phyloP scores from a whole-genome alignment of 352 stramenopile genomes.

The Hyaloperonospora arabidopsidis region DNA sequence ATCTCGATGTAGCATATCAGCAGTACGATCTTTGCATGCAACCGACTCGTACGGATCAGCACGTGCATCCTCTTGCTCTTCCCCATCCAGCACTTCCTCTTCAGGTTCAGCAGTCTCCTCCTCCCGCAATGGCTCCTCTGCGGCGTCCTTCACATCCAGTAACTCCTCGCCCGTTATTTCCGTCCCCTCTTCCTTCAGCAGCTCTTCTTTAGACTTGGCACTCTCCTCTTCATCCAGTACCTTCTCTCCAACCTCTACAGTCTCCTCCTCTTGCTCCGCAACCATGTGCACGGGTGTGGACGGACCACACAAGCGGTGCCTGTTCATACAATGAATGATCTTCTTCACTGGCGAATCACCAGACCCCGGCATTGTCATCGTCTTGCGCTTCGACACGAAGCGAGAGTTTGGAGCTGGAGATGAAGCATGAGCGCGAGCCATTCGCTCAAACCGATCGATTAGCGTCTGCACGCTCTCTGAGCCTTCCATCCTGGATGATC shows the following conservation, averaged over 20 bases:
- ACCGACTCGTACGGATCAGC: slow-evolving; percentile 1
- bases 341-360: slow-evolving; percentile 14
- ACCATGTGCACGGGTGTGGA: slow-evolving; percentile 9
- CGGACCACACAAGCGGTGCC: slow-evolving; percentile 2
- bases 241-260: not conserved
- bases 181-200: slow-evolving; percentile 1
- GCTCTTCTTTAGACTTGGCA: no score
- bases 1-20: slow-evolving; percentile 13
- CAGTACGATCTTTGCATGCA: slow-evolving; percentile 13
- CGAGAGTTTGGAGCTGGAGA: slow-evolving; percentile 4
- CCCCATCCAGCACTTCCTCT: slow-evolving; percentile 1
- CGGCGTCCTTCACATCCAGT: not conserved
- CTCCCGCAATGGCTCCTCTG: not conserved
- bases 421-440: slow-evolving; percentile 14
- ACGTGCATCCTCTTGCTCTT: not conserved
- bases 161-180: not conserved
- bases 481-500: slow-evolving; percentile 12
- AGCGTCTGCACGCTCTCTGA: slow-evolving; percentile 23
- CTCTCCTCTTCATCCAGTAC: slow-evolving; percentile 3
- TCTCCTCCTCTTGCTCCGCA: not conserved
- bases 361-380: slow-evolving; percentile 9
- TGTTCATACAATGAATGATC: slow-evolving; percentile 15
- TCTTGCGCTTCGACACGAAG: slow-evolving; percentile 6
- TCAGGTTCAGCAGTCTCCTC: not conserved
- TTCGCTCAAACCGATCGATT: slow-evolving; percentile 32